These are phyloP conservation scores for Saccharomycopsis capsularis DNA, from an alignment of 805 yeast species.

Conservation along the genomic window DNA sequence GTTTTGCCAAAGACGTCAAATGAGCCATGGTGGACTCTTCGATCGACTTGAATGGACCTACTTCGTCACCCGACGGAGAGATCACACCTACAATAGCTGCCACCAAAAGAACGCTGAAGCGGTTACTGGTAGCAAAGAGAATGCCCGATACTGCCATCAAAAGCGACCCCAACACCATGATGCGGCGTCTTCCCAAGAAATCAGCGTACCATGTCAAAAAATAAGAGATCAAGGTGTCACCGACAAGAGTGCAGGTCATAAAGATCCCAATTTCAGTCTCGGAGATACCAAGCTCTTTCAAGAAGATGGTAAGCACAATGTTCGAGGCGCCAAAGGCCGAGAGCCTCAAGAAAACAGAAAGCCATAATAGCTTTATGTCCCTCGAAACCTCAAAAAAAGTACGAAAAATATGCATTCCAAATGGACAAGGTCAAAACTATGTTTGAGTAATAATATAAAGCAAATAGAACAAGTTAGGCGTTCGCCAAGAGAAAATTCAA, in stretches of 20 bases:
- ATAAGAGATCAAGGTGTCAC: conserved; percentile 70
- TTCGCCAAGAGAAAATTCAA: no score
- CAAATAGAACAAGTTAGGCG: no score
- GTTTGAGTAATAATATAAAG: no score
- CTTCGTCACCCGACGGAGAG: conserved; percentile 84
- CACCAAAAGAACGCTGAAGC: conserved; percentile 46
- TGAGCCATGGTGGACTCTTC: conserved; percentile 83
- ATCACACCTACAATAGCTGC: conserved; percentile 84
- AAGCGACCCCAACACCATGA: conserved; percentile 55
- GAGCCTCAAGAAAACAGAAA: conserved; percentile 63
- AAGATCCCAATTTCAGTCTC: conserved; percentile 64
- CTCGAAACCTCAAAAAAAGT: not conserved
- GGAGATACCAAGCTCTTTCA: conserved; percentile 46
- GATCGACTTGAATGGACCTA: conserved; percentile 82
- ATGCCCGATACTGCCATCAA: conserved; percentile 66
- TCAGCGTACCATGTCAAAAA: conserved; percentile 74
- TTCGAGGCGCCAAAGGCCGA: conserved; percentile 73
- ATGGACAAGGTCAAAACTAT: no score
- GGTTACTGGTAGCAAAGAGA: conserved; percentile 46
- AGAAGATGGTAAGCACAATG: conserved; percentile 65
- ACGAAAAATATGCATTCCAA: no score
- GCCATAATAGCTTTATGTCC: conserved; percentile 61
- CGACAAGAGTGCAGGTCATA: conserved; percentile 74
- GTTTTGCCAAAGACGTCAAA: conserved; percentile 52
- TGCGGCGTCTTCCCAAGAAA: conserved; percentile 54